phyloP scores from a whole-genome alignment of 2,329 filamentous ascomycete species.

The Penicillium verrucosum region DNA sequence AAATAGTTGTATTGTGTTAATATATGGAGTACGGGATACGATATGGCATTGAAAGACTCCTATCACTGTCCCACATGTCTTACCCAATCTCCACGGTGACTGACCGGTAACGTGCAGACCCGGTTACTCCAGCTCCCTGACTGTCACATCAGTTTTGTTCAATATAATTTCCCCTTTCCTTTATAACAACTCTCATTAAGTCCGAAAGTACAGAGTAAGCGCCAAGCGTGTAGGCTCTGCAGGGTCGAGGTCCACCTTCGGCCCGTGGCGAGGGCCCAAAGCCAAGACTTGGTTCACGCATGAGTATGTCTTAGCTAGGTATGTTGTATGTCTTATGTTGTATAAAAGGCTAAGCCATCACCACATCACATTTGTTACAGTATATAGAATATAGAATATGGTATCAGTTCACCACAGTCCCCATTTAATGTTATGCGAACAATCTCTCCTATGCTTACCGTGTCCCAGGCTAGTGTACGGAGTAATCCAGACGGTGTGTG shows the following conservation, averaged over 20 bases:
- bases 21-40: not conserved
- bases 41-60: not conserved
- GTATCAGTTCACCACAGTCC: too few relatives aligned
- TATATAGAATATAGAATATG: too few relatives aligned
- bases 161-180: too few relatives aligned
- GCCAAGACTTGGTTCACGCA: not conserved
- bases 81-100: not conserved
- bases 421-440: too few relatives aligned
- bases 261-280: not conserved
- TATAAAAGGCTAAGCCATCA: too few relatives aligned
- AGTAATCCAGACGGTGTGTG: too few relatives aligned
- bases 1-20: not conserved
- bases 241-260: not conserved
- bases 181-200: not conserved
- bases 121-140: not conserved
- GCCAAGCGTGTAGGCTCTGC: not conserved
- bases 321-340: too few relatives aligned
- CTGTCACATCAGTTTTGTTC: too few relatives aligned
- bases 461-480: too few relatives aligned
- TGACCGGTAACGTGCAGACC: not conserved
- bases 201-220: not conserved
- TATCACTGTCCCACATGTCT: not conserved
- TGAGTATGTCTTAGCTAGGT: too few relatives aligned
- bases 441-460: too few relatives aligned
- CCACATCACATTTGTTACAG: too few relatives aligned